A percentile compares a stretch with the other conserved stretches of the same genome.
Evolutionary conservation across 2,329 filamentous ascomycete genomes (phyloP).

Genomic region (Sphaceloma murrayae): DNA sequence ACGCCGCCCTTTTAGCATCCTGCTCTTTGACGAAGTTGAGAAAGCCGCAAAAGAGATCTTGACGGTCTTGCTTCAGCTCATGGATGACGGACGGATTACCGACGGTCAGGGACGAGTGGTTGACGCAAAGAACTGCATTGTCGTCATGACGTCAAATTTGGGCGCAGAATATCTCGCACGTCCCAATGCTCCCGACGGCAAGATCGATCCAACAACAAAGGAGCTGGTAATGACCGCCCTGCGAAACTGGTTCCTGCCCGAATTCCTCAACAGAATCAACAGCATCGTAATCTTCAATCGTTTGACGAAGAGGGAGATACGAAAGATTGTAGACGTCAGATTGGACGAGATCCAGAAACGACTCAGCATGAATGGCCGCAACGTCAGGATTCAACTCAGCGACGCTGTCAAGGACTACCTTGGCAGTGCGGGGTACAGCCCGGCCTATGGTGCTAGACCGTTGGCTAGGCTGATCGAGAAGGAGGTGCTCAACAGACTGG

Average conservation of each 20-base stretch:
- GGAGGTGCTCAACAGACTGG: conserved; percentile 88
- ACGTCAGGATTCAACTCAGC: conserved; percentile 72
- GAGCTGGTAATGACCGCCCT: conserved; percentile 87
- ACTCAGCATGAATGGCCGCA: conserved; percentile 72
- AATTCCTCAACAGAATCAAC: conserved; percentile 97
- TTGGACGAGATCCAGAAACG: conserved; percentile 84
- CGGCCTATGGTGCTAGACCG: conserved; percentile 86
- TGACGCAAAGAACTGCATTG: conserved; percentile 95
- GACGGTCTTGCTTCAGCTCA: conserved; percentile 95
- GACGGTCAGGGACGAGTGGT: conserved; percentile 93
- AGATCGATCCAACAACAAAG: conserved; percentile 72
- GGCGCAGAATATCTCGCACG: conserved; percentile 89
- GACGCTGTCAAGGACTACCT: conserved; percentile 88
- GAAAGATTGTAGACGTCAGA: conserved; percentile 88
- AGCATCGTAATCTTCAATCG: conserved; percentile 98
- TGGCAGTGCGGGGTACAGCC: conserved; percentile 83
- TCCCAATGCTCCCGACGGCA: conserved; percentile 66
- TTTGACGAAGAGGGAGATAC: conserved; percentile 78
- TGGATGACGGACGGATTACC: conserved; percentile 98
- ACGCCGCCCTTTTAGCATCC: conserved; percentile 90
- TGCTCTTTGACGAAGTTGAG: conserved; percentile 96
- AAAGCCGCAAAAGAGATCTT: conserved; percentile 97
- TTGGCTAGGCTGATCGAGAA: conserved; percentile 87
- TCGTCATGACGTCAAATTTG: conserved; percentile 97
- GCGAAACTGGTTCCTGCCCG: conserved; percentile 92